Evolutionary conservation across 495 filamentous ascomycete genomes (phyloP).

Genomic region (Xylaria grammica): DNA sequence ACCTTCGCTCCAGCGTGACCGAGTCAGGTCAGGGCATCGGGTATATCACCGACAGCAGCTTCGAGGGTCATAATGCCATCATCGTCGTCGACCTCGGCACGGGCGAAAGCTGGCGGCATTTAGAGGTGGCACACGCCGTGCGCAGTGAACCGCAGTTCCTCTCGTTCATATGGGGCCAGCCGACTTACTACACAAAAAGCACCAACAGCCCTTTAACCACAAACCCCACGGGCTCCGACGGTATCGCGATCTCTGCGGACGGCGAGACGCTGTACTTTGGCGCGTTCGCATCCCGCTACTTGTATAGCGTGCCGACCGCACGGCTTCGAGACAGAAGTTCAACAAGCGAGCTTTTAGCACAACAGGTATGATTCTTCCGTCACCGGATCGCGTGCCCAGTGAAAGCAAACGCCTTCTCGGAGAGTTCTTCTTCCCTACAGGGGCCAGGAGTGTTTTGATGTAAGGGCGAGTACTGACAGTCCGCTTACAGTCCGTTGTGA

Average conservation of each 20-base stretch:
- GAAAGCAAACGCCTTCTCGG: not conserved
- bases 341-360: slow-evolving; percentile 35
- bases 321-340: slow-evolving; percentile 34
- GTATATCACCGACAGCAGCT: slow-evolving; percentile 47
- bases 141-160: slow-evolving; percentile 43
- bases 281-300: slow-evolving; percentile 38
- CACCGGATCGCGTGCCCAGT: too few relatives aligned
- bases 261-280: slow-evolving; percentile 45
- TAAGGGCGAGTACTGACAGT: not conserved
- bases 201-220: slow-evolving; percentile 27
- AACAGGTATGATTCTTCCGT: slow-evolving; percentile 26
- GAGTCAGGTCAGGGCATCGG: slow-evolving; percentile 44
- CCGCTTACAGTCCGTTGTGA: slow-evolving; percentile 28
- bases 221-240: slow-evolving; percentile 43
- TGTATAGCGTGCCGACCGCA: slow-evolving; percentile 42
- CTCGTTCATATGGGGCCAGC: slow-evolving; percentile 49
- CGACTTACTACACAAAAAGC: slow-evolving; percentile 35
- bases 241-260: slow-evolving; percentile 45
- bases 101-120: slow-evolving; percentile 46
- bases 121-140: slow-evolving; percentile 42
- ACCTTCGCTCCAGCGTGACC: slow-evolving; percentile 42
- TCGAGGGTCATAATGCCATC: slow-evolving; percentile 48
- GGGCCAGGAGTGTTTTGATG: not conserved
- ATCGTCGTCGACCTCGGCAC: slow-evolving; percentile 51
- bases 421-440: not conserved